Evolutionary conservation across 2,329 filamentous ascomycete species (phyloP).

Genomic region (Leptodontidium sp.): DNA sequence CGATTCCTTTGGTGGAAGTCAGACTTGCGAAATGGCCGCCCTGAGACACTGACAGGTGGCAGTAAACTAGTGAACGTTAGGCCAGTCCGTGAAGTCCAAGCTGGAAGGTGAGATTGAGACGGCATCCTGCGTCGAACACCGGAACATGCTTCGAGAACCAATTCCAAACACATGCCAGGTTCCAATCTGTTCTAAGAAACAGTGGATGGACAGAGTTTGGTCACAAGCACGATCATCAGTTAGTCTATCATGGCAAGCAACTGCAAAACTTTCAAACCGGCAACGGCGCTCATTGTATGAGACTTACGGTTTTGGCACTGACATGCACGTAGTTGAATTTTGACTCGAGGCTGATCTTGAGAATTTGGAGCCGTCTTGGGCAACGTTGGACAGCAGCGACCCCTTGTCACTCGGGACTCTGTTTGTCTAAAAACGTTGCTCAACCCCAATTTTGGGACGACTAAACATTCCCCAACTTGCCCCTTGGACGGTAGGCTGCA

Average conservation of each 20-base stretch:
- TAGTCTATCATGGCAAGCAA: too few relatives aligned
- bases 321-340: too few relatives aligned
- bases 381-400: background rate
- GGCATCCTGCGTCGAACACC: background rate
- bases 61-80: constrained; percentile 7
- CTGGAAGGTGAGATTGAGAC: background rate
- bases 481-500: background rate
- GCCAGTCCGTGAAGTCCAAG: background rate
- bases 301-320: too few relatives aligned
- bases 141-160: constrained; percentile 18
- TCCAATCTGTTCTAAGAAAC: background rate
- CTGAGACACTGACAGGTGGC: constrained; percentile 13
- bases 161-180: constrained; percentile 1
- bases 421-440: constrained; percentile 2
- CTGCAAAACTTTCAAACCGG: too few relatives aligned
- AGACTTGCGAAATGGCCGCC: background rate
- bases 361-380: background rate
- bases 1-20: background rate
- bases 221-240: background rate
- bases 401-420: background rate
- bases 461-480: background rate
- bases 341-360: background rate
- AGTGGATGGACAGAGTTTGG: background rate
- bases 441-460: constrained; percentile 17
- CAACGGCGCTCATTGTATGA: too few relatives aligned